Percentiles rank a stretch among this genome's conserved stretches.
Evolutionary conservation across 768 basidiomycete species (phyloP).

Genomic region (Termitomyces sp.): DNA sequence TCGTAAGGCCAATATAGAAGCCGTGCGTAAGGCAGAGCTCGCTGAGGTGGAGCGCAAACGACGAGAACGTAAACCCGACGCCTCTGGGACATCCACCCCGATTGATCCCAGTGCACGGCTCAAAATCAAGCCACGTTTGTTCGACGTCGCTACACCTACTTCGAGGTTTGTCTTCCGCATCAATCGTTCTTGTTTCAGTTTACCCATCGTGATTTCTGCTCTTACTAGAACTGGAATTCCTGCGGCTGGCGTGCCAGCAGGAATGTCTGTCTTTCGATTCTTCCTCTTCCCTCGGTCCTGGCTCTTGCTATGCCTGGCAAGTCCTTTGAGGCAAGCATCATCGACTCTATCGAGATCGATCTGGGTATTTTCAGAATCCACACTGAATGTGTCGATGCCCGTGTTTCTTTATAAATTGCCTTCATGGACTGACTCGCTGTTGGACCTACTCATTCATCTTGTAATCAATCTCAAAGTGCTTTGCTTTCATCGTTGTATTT

Average conservation of each 20-base stretch:
- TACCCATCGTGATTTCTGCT: constrained; percentile 12
- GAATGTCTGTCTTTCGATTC: constrained; percentile 17
- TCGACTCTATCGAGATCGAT: constrained; percentile 70
- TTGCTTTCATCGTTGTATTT: constrained; percentile 5
- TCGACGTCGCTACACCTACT: constrained; percentile 42
- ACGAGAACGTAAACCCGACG: constrained; percentile 56
- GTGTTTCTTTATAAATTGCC: background rate
- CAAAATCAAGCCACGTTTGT: constrained; percentile 56
- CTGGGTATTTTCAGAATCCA: constrained; percentile 61
- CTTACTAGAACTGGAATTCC: constrained; percentile 44
- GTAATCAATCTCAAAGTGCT: background rate
- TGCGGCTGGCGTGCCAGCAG: constrained; percentile 21
- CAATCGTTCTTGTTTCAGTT: background rate
- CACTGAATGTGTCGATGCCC: background rate
- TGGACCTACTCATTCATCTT: background rate
- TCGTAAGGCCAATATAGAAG: constrained; percentile 77
- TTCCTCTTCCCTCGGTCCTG: constrained; percentile 18
- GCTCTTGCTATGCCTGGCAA: constrained; percentile 24
- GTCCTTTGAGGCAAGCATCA: constrained; percentile 50
- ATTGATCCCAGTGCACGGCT: constrained; percentile 64
- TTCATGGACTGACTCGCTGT: background rate
- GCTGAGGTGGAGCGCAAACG: constrained; percentile 65
- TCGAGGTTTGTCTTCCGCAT: constrained; percentile 50
- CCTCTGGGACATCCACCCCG: constrained; percentile 34
- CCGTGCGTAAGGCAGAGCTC: constrained; percentile 71